phyloP scores from a whole-genome alignment of 2,329 filamentous ascomycete genomes.

The Septoria petroselini region DNA sequence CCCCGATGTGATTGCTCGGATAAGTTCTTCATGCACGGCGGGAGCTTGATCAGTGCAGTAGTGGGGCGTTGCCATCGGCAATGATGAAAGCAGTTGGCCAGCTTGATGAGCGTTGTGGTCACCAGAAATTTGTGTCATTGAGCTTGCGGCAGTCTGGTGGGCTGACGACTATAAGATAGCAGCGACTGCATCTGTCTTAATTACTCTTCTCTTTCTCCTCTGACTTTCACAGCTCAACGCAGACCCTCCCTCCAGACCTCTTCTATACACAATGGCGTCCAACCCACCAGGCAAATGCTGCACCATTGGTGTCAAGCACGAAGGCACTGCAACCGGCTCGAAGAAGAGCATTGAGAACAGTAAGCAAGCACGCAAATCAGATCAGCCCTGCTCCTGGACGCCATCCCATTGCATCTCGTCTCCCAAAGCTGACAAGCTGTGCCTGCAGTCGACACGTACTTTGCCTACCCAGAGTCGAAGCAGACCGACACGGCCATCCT shows the following conservation, averaged over 20 bases:
- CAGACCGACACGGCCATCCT: slow-evolving; percentile 56
- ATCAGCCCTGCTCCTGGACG: neutral
- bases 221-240: neutral
- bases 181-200: neutral
- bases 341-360: slow-evolving; percentile 37
- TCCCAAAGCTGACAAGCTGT: neutral
- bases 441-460: slow-evolving; percentile 53
- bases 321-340: slow-evolving; percentile 37
- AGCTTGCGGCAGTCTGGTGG: neutral
- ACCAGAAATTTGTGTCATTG: slow-evolving; percentile 3
- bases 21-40: no score
- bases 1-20: neutral
- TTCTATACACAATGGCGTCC: slow-evolving; percentile 37
- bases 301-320: slow-evolving; percentile 41
- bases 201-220: neutral
- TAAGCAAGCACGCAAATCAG: slow-evolving; percentile 18
- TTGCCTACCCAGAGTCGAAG: slow-evolving; percentile 53
- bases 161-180: neutral
- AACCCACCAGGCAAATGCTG: slow-evolving; percentile 39
- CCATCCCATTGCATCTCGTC: no score
- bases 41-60: neutral
- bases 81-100: slow-evolving; percentile 6
- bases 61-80: slow-evolving; percentile 7
- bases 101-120: slow-evolving; percentile 1
- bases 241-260: neutral